Conservation (phyloP, 768 basidiomycete genomes). For the Mycena metata region DNA sequence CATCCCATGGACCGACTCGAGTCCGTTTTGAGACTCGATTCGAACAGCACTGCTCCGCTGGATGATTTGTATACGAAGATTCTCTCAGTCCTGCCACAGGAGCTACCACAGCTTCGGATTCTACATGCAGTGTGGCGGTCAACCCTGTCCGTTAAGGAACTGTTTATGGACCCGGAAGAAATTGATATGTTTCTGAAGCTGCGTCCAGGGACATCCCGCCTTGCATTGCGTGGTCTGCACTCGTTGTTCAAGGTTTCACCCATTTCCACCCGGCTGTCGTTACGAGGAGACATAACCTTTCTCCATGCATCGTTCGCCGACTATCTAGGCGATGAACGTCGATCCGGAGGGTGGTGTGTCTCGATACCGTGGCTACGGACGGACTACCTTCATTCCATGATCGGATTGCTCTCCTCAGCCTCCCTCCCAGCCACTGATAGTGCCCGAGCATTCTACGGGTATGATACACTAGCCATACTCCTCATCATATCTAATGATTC, state of each 20-base stretch:
- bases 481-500: no score
- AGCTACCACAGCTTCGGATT: no score
- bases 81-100: no score
- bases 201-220: not conserved
- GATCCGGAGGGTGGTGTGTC: conserved; percentile 3
- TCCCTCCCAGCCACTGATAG: no score
- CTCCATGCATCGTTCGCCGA: not conserved
- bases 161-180: not conserved
- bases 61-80: conserved; percentile 26
- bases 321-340: not conserved
- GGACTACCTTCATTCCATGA: conserved; percentile 3
- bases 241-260: not conserved
- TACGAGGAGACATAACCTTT: not conserved
- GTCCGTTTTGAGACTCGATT: not conserved
- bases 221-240: not conserved
- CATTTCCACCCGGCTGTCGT: not conserved
- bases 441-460: no score
- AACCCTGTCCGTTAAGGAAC: no score
- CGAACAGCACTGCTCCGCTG: conserved; percentile 19
- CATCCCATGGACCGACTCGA: conserved; percentile 16
- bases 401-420: no score
- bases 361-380: not conserved
- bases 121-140: no score
- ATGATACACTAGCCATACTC: no score
- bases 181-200: conserved; percentile 1